phyloP scores from a whole-genome alignment of 805 yeast genomes.

The Starmerella geochares region DNA sequence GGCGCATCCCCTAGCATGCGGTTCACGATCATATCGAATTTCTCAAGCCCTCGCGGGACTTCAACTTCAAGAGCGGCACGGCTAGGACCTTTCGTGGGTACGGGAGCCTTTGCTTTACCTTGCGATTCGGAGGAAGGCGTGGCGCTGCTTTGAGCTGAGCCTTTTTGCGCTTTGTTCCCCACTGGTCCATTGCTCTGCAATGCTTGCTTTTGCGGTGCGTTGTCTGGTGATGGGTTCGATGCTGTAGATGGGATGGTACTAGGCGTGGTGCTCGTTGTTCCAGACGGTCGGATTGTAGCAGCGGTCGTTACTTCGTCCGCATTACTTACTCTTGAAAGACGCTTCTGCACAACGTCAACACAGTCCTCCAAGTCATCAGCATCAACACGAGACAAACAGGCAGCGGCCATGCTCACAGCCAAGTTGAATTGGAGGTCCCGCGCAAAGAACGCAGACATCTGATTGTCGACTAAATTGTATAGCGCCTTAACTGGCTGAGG shows the following conservation, averaged over 20 bases:
- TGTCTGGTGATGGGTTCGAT: not conserved
- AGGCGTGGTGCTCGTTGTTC: not conserved
- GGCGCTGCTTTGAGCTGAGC: not conserved
- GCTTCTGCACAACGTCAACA: slow-evolving; percentile 53
- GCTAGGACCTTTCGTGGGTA: slow-evolving; percentile 17
- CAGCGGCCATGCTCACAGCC: slow-evolving; percentile 52
- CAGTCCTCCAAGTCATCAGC: slow-evolving; percentile 50
- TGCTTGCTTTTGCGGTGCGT: too few relatives aligned
- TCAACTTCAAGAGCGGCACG: slow-evolving; percentile 20
- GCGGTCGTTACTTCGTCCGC: not conserved
- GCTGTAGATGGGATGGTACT: not conserved
- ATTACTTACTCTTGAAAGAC: slow-evolving; percentile 30
- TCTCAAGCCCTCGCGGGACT: slow-evolving; percentile 15
- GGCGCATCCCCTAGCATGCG: slow-evolving; percentile 19
- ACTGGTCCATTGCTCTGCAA: too few relatives aligned
- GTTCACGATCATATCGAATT: slow-evolving; percentile 12
- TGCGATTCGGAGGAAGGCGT: not conserved
- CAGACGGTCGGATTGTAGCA: not conserved
- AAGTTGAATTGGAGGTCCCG: slow-evolving; percentile 55
- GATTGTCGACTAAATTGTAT: slow-evolving; percentile 59
- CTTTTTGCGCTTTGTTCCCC: too few relatives aligned
- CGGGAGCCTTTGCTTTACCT: too few relatives aligned
- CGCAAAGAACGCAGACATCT: slow-evolving; percentile 59
- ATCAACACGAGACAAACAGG: slow-evolving; percentile 51
- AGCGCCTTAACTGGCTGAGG: slow-evolving; percentile 44